Percentiles rank a stretch among this genome's conserved stretches.
Conservation (phyloP, 23 red algal species). For the Gracilaria gracilis region DNA sequence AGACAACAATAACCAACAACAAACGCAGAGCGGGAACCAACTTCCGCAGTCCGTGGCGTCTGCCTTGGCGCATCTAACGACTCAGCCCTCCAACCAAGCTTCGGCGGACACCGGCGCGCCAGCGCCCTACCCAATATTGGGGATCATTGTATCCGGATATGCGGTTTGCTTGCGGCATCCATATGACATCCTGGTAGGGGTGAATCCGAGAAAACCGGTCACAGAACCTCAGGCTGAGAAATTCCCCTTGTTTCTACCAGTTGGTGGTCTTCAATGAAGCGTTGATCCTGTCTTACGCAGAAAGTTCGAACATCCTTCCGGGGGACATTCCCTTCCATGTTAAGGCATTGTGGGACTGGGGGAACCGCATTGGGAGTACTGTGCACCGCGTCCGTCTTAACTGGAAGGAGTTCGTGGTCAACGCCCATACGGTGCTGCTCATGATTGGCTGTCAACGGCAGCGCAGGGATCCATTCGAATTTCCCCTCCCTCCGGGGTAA, state of each 20-base stretch:
- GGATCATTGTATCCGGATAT: no score
- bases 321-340: not conserved
- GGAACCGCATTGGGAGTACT: not conserved
- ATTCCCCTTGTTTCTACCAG: no score
- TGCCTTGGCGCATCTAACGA: no score
- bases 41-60: not conserved
- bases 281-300: no score
- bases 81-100: no score
- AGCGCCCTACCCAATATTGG: no score
- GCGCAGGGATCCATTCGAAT: not conserved
- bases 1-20: not conserved
- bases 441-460: not conserved
- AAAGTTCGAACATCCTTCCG: no score
- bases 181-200: not conserved
- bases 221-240: not conserved
- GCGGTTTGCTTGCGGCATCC: not conserved
- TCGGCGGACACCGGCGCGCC: no score
- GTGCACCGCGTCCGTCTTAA: not conserved
- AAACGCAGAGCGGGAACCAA: not conserved
- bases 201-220: not conserved
- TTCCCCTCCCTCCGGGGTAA: not conserved
- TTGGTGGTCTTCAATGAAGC: no score
- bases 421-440: not conserved
- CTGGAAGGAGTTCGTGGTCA: no score
- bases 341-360: not conserved